Evolutionary conservation across 2,329 filamentous ascomycete species (phyloP), one percentile per base, ranked within the genome.

Genomic region (Ophiognomonia clavigignenti-juglandacearum): DNA sequence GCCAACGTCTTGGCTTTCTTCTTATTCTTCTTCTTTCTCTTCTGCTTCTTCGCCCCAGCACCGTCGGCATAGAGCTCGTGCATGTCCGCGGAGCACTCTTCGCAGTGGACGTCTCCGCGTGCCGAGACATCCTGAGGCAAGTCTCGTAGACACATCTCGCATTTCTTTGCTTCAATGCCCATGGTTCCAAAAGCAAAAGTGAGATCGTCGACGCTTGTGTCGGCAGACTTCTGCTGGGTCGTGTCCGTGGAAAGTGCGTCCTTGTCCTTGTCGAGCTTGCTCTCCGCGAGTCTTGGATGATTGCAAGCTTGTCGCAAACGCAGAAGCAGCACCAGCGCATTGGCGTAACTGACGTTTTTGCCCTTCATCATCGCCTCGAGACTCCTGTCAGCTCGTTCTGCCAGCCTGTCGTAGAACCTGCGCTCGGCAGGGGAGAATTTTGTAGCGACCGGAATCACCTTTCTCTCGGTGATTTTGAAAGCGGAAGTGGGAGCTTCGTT

Each of bases 271-370:
- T 85, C 85, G 48, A 96, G 74, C 60, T 95, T 92, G 53, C 84
- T 85, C 54, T 88, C 88, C 11, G 96, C 85, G 38, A 98, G 74
- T 55, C 89, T 85, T 0, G 91, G 90, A 62, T 98, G 93, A 60
- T 98, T 96, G 65, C 93, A 98, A 18, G 90, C 88, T 64, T 98
- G 93, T 50, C 93, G 80, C 51, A 98, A 73, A 32, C 93, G 84
- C 47, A 98, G 72, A n/a, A 98, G 78, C 51, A 98, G 72, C 11
- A 96, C 91, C 60, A 98, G 80, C 16, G 93, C 93, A 58, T 90
- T 95, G 49, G 95, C 92, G 62, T 97, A 97, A 69, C 90, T 95
- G 44, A 91, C 72, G 60, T 88, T 82, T n/a, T n/a, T n/a, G 6
- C 81, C 83, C 42, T 79, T 81, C 83, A 96, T 91, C 86, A 97